A percentile compares a stretch with the other conserved stretches of the same genome.
Evolutionary conservation across 2,329 filamentous ascomycete genomes (phyloP).

Genomic region (Zymoseptoria brevis): DNA sequence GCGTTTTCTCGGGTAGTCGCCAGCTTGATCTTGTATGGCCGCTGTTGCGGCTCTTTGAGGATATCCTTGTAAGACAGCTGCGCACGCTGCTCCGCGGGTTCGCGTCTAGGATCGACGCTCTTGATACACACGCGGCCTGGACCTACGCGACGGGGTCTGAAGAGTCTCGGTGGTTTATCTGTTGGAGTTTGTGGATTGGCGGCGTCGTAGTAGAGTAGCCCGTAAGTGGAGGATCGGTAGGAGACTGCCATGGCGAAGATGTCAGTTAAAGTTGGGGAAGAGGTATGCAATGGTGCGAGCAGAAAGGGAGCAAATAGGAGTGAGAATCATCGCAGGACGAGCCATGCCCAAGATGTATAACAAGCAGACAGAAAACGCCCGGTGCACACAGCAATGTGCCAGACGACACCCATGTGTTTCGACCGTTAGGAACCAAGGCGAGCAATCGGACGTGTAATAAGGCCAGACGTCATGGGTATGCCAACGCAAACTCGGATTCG

Average conservation of each 20-base stretch:
- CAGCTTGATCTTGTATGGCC: conserved; percentile 37
- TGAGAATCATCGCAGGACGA: conserved; percentile 1
- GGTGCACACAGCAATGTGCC: conserved; percentile 5
- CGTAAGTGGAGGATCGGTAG: conserved; percentile 19
- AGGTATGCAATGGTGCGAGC: conserved; percentile 2
- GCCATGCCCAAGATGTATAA: conserved; percentile 6
- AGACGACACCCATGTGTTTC: conserved; percentile 1
- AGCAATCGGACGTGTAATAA: background rate
- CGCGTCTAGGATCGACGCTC: conserved; percentile 36
- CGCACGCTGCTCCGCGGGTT: background rate
- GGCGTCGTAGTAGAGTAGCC: conserved; percentile 19
- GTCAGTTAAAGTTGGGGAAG: conserved; percentile 8
- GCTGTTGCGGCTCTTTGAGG: conserved; percentile 21
- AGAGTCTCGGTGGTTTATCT: conserved; percentile 29
- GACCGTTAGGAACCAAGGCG: background rate
- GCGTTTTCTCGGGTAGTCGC: conserved; percentile 43
- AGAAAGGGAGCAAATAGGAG: conserved; percentile 3
- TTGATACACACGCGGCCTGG: conserved; percentile 52
- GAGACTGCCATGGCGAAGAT: conserved; percentile 13
- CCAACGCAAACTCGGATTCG: conserved; percentile 6
- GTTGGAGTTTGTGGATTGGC: conserved; percentile 13
- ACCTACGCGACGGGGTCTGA: conserved; percentile 45
- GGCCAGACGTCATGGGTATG: conserved; percentile 12
- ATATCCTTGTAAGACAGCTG: conserved; percentile 29
- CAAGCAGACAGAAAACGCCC: background rate